phyloP scores from a whole-genome alignment of 345 rosid genomes.

The Durio zibethinus region DNA sequence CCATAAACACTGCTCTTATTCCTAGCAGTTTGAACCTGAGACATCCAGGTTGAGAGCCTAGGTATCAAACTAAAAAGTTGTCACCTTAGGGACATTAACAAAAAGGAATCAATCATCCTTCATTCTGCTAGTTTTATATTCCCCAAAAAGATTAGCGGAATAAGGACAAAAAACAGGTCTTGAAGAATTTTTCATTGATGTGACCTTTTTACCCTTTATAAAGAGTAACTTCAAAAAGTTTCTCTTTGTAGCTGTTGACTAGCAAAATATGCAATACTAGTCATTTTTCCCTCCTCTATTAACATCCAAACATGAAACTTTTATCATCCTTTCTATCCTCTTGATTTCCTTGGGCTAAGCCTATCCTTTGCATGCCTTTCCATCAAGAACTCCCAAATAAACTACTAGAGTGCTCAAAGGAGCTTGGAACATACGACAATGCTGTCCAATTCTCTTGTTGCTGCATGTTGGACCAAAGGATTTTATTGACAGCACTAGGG shows the following conservation, averaged over 20 bases:
- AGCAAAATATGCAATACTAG: background rate
- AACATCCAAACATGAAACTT: background rate
- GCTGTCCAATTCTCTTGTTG: conserved; percentile 95
- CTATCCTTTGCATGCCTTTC: background rate
- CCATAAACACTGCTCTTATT: background rate
- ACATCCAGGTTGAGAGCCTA: background rate
- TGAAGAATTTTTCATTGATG: background rate
- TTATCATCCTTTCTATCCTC: background rate
- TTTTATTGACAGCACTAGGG: conserved; percentile 91
- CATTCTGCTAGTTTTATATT: background rate
- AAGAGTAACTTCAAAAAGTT: background rate
- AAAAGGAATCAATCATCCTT: background rate
- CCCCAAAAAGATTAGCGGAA: background rate
- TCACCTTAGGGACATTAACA: background rate
- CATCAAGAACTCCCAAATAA: background rate
- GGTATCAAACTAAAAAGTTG: background rate
- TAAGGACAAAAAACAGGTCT: background rate
- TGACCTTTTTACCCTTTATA: background rate
- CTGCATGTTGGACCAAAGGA: conserved; percentile 89
- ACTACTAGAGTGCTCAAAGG: background rate
- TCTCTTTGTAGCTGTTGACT: background rate
- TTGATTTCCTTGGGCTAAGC: background rate
- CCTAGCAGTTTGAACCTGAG: background rate
- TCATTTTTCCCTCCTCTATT: background rate
- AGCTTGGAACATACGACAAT: conserved; percentile 59